These are phyloP conservation scores for Nicotiana benthamiana DNA, from an alignment of 257 asterid genomes.

Conservation along the genomic window DNA sequence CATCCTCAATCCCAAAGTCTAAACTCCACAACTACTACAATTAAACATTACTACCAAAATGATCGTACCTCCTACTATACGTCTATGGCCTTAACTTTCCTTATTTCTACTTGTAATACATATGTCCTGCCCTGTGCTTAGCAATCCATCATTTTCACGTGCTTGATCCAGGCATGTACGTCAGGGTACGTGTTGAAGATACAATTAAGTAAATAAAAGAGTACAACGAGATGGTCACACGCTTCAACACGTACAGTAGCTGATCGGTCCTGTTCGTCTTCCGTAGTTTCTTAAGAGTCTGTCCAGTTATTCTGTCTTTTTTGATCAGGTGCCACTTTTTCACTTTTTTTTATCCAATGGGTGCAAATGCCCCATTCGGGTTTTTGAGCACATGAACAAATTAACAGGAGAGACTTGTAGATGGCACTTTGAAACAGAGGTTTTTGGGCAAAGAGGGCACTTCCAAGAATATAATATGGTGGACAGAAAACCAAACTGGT, in stretches of 20 bases:
- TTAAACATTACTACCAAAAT: neutral
- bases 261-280: conserved; percentile 10
- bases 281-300: neutral
- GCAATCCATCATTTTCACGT: neutral
- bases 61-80: neutral
- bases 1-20: neutral
- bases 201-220: neutral
- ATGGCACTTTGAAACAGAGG: neutral
- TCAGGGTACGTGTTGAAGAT: neutral
- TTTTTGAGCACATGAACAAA: conserved; percentile 23
- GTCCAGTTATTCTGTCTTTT: conserved; percentile 10
- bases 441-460: neutral
- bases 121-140: no score
- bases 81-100: neutral
- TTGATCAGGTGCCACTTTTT: conserved; percentile 8
- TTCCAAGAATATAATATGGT: neutral
- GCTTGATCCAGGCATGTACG: neutral
- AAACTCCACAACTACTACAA: neutral
- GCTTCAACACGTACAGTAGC: neutral
- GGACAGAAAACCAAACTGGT: neutral
- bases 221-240: neutral
- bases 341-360: conserved; percentile 23
- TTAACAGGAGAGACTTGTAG: neutral
- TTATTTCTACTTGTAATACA: neutral
- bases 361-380: conserved; percentile 13